phyloP scores from a whole-genome alignment of 257 asterid species.

The Leonotis leonurus region DNA sequence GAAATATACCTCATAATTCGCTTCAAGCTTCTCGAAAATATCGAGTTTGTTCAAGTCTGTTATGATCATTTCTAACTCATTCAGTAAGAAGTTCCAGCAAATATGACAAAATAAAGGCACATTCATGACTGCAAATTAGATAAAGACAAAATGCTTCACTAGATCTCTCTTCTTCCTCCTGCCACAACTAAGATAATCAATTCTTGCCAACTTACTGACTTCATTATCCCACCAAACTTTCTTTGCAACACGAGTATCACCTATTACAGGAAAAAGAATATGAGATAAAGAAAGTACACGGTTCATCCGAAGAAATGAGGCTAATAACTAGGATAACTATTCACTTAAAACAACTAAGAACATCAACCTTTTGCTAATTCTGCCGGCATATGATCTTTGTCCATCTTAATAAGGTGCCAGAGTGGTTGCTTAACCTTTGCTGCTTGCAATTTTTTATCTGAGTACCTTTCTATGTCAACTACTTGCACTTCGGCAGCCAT shows the following conservation, averaged over 20 bases:
- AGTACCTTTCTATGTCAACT: constrained; percentile 47
- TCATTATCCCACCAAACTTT: neutral
- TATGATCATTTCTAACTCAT: constrained; percentile 5
- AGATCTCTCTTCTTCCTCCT: neutral
- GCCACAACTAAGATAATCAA: neutral
- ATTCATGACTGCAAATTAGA: neutral
- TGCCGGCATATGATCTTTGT: constrained; percentile 44
- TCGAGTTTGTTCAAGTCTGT: constrained; percentile 41
- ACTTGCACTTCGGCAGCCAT: constrained; percentile 30
- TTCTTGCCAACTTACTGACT: constrained; percentile 24
- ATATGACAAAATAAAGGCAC: neutral
- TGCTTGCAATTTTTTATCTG: constrained; percentile 27
- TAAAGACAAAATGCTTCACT: neutral
- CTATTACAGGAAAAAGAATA: constrained; percentile 23
- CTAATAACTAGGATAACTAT: neutral
- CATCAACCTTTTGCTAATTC: constrained; percentile 53
- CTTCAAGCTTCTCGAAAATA: constrained; percentile 49
- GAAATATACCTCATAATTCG: constrained; percentile 28
- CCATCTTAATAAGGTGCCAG: constrained; percentile 42
- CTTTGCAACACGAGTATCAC: constrained; percentile 25
- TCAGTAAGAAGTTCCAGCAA: neutral
- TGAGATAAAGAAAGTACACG: neutral
- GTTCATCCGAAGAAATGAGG: neutral
- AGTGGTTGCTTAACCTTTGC: constrained; percentile 32
- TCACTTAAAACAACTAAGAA: neutral